These are phyloP conservation scores for Sporothrix brasiliensis DNA, from an alignment of 2,329 filamentous ascomycete species.

Conservation along the genomic window DNA sequence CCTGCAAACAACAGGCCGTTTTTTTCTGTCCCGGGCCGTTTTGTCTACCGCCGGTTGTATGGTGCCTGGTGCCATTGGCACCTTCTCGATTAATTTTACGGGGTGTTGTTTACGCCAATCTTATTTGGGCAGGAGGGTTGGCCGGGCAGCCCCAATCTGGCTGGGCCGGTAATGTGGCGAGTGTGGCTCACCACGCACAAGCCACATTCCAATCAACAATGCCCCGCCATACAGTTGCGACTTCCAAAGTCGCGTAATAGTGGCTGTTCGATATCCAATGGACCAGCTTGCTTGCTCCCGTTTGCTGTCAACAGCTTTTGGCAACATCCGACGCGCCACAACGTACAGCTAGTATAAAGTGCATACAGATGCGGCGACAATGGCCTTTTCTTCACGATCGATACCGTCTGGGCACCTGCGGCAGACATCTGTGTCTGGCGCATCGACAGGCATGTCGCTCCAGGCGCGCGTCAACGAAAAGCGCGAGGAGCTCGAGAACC, in stretches of 20 bases:
- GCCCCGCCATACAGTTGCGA: slow-evolving; percentile 23
- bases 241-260: slow-evolving; percentile 4
- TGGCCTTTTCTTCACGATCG: slow-evolving; percentile 37
- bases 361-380: slow-evolving; percentile 16
- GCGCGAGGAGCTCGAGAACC: slow-evolving; percentile 77
- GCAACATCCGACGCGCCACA: slow-evolving; percentile 11
- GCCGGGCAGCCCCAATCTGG: slow-evolving; percentile 34
- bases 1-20: slow-evolving; percentile 22
- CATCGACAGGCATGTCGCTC: slow-evolving; percentile 64
- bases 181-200: slow-evolving; percentile 31
- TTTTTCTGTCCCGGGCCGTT: slow-evolving; percentile 15
- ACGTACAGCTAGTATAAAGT: not conserved
- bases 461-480: slow-evolving; percentile 81
- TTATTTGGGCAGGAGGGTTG: slow-evolving; percentile 34
- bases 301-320: not conserved
- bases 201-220: slow-evolving; percentile 33
- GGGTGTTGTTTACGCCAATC: slow-evolving; percentile 34
- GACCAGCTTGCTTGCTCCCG: not conserved
- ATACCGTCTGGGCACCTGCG: slow-evolving; percentile 69
- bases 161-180: slow-evolving; percentile 31
- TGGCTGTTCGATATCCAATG: not conserved
- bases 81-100: slow-evolving; percentile 29
- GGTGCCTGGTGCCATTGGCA: slow-evolving; percentile 26
- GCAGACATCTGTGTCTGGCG: slow-evolving; percentile 57
- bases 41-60: slow-evolving; percentile 14